A percentile compares a stretch with the other conserved stretches of the same genome.
Evolutionary conservation across 768 basidiomycete genomes (phyloP).

Genomic region (Amanita molliuscula): DNA sequence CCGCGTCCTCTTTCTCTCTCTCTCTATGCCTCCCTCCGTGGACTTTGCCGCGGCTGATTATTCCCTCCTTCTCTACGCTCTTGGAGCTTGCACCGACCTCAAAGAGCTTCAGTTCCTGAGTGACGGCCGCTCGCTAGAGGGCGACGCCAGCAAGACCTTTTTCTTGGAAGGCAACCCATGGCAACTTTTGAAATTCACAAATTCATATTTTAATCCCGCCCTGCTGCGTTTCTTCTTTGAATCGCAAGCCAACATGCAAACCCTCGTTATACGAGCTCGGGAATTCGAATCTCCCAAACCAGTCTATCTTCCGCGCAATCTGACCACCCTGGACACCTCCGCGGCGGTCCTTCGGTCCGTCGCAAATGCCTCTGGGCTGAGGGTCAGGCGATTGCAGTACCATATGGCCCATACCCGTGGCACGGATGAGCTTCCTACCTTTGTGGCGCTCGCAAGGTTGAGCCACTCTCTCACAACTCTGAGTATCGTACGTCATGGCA

Average conservation of each 20-base stretch:
- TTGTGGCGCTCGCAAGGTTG: slow-evolving; percentile 12
- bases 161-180: slow-evolving; percentile 15
- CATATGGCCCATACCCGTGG: slow-evolving; percentile 10
- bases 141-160: slow-evolving; percentile 11
- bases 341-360: slow-evolving; percentile 11
- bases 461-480: slow-evolving; percentile 11
- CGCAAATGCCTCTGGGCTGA: slow-evolving; percentile 9
- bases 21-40: slow-evolving; percentile 13
- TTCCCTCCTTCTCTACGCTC: slow-evolving; percentile 10
- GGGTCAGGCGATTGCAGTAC: slow-evolving; percentile 12
- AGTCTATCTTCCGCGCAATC: slow-evolving; percentile 8
- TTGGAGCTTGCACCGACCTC: slow-evolving; percentile 10
- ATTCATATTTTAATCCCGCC: slow-evolving; percentile 13
- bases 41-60: slow-evolving; percentile 13
- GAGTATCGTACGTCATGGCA: slow-evolving; percentile 11
- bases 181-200: slow-evolving; percentile 13
- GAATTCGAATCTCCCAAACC: slow-evolving; percentile 6
- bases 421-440: slow-evolving; percentile 12
- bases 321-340: slow-evolving; percentile 10
- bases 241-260: slow-evolving; percentile 8
- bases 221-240: slow-evolving; percentile 11
- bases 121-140: slow-evolving; percentile 6
- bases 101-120: slow-evolving; percentile 11
- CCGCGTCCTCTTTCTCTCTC: slow-evolving; percentile 8
- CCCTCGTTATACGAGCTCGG: slow-evolving; percentile 2